A percentile compares a stretch with the other conserved stretches of the same genome.
phyloP scores from a whole-genome alignment of 306 rosid species.

The Medicago lupulina region DNA sequence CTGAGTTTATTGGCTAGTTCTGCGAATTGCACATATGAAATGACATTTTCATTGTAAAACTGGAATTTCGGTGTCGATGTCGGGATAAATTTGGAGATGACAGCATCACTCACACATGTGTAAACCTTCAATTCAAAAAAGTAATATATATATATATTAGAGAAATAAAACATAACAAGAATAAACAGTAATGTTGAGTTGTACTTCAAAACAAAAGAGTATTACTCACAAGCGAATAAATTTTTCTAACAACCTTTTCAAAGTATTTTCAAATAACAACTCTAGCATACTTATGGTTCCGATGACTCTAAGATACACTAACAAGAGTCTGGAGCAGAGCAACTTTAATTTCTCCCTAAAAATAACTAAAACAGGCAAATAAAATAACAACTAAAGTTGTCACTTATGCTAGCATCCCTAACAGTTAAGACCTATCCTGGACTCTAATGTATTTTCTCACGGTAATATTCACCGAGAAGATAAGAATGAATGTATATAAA shows the following conservation, averaged over 20 bases:
- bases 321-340: no score
- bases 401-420: no score
- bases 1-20: constrained; percentile 43
- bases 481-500: constrained; percentile 10
- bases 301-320: no score
- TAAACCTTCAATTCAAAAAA: constrained; percentile 65
- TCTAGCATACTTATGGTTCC: no score
- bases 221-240: no score
- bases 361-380: no score
- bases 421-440: neutral
- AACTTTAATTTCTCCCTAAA: no score
- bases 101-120: constrained; percentile 76
- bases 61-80: constrained; percentile 71
- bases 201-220: no score
- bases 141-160: constrained; percentile 42
- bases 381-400: no score
- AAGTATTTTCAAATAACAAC: no score
- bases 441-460: constrained; percentile 5
- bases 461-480: neutral
- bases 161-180: constrained; percentile 20
- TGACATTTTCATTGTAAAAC: constrained; percentile 47
- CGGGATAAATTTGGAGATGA: constrained; percentile 64
- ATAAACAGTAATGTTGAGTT: neutral
- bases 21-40: constrained; percentile 42
- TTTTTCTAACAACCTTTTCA: no score